A percentile compares a stretch with the other conserved stretches of the same genome.
phyloP scores from a whole-genome alignment of 1,284 basidiomycete species.

The Schizophyllum commune region DNA sequence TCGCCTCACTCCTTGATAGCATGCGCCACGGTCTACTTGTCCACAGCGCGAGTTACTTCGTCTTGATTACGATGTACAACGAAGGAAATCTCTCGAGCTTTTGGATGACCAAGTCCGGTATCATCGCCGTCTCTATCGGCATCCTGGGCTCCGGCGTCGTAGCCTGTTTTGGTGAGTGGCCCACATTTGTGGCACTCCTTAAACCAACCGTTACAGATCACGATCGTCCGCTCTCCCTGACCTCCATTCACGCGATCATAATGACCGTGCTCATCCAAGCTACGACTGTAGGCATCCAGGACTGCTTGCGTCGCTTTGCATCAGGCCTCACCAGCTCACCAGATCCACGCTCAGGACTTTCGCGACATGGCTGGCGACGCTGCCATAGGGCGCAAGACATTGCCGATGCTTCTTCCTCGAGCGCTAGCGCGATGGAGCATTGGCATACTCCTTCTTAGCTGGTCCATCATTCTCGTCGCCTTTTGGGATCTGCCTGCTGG shows the following conservation, averaged over 20 bases:
- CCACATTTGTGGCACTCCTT: background rate
- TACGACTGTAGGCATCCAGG: constrained; percentile 15
- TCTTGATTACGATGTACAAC: constrained; percentile 24
- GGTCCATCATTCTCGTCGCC: constrained; percentile 9
- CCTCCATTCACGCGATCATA: constrained; percentile 16
- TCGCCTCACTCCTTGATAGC: constrained; percentile 16
- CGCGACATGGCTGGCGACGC: constrained; percentile 23
- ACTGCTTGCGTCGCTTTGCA: background rate
- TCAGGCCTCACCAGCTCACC: background rate
- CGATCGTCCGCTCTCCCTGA: constrained; percentile 11
- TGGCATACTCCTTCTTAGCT: constrained; percentile 8
- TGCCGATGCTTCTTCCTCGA: constrained; percentile 20
- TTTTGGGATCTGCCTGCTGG: constrained; percentile 11
- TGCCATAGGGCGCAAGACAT: constrained; percentile 21
- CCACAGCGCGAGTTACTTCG: constrained; percentile 20
- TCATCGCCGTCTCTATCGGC: constrained; percentile 24
- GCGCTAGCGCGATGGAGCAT: constrained; percentile 14
- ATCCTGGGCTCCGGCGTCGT: constrained; percentile 26
- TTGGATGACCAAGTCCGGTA: constrained; percentile 22
- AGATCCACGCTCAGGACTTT: constrained; percentile 25
- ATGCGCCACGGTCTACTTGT: constrained; percentile 17
- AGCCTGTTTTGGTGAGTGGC: constrained; percentile 19
- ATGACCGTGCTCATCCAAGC: constrained; percentile 20
- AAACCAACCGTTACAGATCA: constrained; percentile 7
- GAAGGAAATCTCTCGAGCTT: constrained; percentile 22